A percentile compares a stretch with the other conserved stretches of the same genome.
Conservation (phyloP, 805 yeast genomes). For the Kuraishia piskuri region DNA sequence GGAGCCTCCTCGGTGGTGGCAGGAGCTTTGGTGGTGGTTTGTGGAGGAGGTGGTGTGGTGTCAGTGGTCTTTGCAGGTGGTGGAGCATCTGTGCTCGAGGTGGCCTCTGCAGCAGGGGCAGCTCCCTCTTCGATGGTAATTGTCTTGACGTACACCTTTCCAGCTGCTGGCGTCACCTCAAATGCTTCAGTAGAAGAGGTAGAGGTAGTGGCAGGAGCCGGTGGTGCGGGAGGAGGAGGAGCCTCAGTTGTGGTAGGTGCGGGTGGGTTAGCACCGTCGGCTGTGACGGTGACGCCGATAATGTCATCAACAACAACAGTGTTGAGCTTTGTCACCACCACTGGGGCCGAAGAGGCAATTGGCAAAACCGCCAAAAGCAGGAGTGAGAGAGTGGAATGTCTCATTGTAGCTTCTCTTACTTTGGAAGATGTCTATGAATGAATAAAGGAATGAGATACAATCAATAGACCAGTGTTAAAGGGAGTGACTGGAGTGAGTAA, state of each 20-base stretch:
- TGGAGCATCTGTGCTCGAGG: slow-evolving; percentile 1
- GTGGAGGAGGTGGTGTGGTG: neutral
- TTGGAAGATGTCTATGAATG: neutral
- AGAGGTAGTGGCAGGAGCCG: neutral
- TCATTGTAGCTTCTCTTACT: neutral
- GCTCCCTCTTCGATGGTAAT: neutral
- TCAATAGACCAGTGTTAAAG: neutral
- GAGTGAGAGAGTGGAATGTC: neutral
- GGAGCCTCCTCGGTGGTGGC: neutral
- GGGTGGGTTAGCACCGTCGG: neutral
- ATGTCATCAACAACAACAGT: neutral
- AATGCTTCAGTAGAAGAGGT: neutral
- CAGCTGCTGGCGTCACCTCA: neutral
- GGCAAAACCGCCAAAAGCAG: neutral
- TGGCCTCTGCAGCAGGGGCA: slow-evolving; percentile 1
- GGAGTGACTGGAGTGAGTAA: neutral
- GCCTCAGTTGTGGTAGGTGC: neutral
- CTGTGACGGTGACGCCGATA: neutral
- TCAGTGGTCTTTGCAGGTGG: slow-evolving; percentile 1
- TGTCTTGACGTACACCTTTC: neutral
- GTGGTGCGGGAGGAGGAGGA: neutral
- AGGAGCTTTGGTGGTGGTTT: neutral
- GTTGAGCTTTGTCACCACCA: neutral
- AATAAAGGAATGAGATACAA: neutral
- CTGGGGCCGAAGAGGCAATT: neutral